Base-by-base conservation (phyloP, 768 basidiomycete genomes). In the Rhodotorula taiwanensis region DNA sequence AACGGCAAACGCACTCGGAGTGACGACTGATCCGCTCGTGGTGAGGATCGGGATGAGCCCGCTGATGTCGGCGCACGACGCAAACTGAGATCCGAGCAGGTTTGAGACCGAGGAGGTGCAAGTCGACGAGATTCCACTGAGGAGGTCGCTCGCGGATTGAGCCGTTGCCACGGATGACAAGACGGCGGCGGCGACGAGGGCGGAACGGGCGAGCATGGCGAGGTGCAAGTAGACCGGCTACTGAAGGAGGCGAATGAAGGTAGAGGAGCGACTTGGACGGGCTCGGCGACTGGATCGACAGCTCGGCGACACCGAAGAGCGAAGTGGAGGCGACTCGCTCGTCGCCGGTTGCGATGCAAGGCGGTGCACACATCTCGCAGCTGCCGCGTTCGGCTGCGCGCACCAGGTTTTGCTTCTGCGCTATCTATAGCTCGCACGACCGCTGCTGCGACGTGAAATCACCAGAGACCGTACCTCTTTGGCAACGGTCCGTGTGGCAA, bases 51-150 rank as follows among this genome's bases (percentile, higher is more conserved):
- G 36, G 20, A 60, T 14, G 21, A 65, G 30, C 13, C n/a, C 16
- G 9, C 44, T 28, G 13, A 65, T 8, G 23, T 27, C 14, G 3
- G 64, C 43, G 49, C 64, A 65, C 13, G 42, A 45, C 13, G 58
- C 64, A 36, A 65, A 55, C 15, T 57, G 53, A 13, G 27, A n/a
- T 21, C 53, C 27, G 33, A 44, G 28, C 39, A 64, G 31, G 2
- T 45, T 23, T 4, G 62, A 54, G 8, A 44, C 62, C 3, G 62
- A 44, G 1, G n/a, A 28, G 15, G 20, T 31, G 45, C 62, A 64
- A 18, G 28, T 25, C 5, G 27, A 23, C 33, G 42, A 47, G 28
- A 52, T 31, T 27, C 27, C 41, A 28, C 33, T 41, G 48, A 49
- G 30, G 16, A 49, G 49, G 2, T 10, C 18, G 27, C 48, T 39